A percentile compares a stretch with the other conserved stretches of the same genome.
These are phyloP conservation scores for Candida tammaniensis DNA, from an alignment of 805 yeast species.

Conservation along the genomic window DNA sequence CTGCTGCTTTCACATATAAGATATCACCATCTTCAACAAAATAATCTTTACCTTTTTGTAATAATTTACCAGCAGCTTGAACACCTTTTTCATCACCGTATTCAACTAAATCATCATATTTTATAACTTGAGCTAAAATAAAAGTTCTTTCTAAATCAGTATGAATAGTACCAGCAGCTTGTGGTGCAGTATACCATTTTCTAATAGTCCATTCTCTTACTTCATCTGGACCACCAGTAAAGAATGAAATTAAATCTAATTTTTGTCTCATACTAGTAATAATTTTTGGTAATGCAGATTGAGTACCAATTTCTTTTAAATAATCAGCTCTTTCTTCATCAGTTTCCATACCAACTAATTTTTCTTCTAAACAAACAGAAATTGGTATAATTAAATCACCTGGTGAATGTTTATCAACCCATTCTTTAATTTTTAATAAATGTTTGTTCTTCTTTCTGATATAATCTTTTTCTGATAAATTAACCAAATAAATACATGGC, in stretches of 20 bases:
- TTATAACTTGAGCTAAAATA: constrained; percentile 89
- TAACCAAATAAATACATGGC: constrained; percentile 89
- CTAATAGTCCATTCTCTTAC: constrained; percentile 98
- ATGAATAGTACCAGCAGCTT: constrained; percentile 98
- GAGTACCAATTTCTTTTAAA: constrained; percentile 69
- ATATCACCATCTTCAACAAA: constrained; percentile 94
- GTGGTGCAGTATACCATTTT: constrained; percentile 91
- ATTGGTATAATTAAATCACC: constrained; percentile 87
- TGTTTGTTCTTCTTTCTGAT: constrained; percentile 86
- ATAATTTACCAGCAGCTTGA: constrained; percentile 83
- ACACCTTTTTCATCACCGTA: constrained; percentile 73
- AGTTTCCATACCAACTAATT: constrained; percentile 80
- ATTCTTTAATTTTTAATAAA: constrained; percentile 74
- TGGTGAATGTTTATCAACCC: constrained; percentile 87
- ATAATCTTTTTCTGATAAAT: constrained; percentile 86
- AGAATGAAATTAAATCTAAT: constrained; percentile 84
- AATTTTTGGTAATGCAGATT: constrained; percentile 82
- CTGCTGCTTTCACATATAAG: constrained; percentile 90
- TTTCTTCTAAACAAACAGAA: constrained; percentile 89
- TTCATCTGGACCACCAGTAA: constrained; percentile 95
- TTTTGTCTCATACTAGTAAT: constrained; percentile 84
- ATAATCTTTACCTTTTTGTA: constrained; percentile 91
- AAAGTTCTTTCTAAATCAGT: constrained; percentile 93
- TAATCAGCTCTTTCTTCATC: constrained; percentile 80
- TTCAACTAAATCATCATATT: constrained; percentile 75